These are phyloP conservation scores for Colletotrichum liaoningense DNA, from an alignment of 2,329 filamentous ascomycete genomes.

Conservation along the genomic window DNA sequence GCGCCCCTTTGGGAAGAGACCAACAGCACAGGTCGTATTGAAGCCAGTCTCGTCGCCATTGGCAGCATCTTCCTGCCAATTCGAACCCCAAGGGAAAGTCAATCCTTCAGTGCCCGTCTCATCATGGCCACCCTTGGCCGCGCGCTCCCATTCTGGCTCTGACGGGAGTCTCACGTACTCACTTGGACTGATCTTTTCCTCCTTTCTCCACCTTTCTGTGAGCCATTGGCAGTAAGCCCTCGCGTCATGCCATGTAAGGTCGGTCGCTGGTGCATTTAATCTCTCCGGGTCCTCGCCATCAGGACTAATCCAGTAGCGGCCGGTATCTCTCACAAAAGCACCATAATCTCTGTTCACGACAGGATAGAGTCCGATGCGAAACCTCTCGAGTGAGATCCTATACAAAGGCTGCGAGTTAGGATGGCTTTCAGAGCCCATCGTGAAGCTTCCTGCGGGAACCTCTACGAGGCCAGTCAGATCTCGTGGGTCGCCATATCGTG, in stretches of 20 bases:
- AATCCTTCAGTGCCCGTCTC: not conserved
- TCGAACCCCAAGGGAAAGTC: slow-evolving; percentile 1
- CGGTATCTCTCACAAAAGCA: not conserved
- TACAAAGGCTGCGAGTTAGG: slow-evolving; percentile 8
- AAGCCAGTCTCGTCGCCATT: slow-evolving; percentile 10
- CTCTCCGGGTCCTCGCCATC: slow-evolving; percentile 1
- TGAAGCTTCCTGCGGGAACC: slow-evolving; percentile 7
- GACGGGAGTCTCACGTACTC: slow-evolving; percentile 14
- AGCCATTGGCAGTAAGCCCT: slow-evolving; percentile 20
- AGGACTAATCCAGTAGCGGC: slow-evolving; percentile 8
- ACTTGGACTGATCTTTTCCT: not conserved
- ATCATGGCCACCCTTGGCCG: not conserved
- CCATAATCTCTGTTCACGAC: slow-evolving; percentile 8
- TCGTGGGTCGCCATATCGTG: slow-evolving; percentile 9
- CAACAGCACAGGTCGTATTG: slow-evolving; percentile 2
- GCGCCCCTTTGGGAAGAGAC: slow-evolving; percentile 6
- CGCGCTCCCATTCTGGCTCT: slow-evolving; percentile 18
- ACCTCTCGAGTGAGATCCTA: not conserved
- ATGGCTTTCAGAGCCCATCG: slow-evolving; percentile 20
- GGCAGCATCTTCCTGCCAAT: not conserved
- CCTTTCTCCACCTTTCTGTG: not conserved
- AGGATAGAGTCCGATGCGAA: slow-evolving; percentile 14
- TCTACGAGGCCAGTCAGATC: slow-evolving; percentile 4
- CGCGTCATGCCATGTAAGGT: slow-evolving; percentile 20
- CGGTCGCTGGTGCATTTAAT: slow-evolving; percentile 10